Percentiles rank a stretch among this genome's conserved stretches.
Evolutionary conservation across 2,329 filamentous ascomycete species (phyloP).

Genomic region (Sclerotiophoma versabilis): DNA sequence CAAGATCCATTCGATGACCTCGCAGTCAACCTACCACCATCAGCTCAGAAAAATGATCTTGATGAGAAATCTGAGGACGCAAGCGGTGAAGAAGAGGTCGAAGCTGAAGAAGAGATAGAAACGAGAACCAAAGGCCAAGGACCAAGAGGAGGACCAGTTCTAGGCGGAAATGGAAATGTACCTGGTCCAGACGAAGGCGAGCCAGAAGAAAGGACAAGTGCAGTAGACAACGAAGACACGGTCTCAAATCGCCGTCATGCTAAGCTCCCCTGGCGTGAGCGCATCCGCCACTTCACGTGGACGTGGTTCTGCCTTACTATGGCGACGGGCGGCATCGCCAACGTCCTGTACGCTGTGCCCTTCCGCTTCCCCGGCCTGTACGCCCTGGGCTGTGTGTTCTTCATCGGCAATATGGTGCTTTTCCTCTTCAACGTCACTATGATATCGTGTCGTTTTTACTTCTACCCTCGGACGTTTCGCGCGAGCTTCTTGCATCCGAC

Average conservation of each 20-base stretch:
- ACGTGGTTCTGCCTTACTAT: conserved; percentile 79
- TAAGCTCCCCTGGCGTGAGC: conserved; percentile 42
- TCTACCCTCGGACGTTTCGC: conserved; percentile 73
- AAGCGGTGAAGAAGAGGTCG: background rate
- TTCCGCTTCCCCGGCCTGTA: conserved; percentile 56
- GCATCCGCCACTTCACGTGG: conserved; percentile 73
- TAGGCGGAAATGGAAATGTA: conserved; percentile 2
- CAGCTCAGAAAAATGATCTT: background rate
- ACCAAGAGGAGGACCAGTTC: background rate
- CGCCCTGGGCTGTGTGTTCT: conserved; percentile 57
- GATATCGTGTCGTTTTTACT: conserved; percentile 72
- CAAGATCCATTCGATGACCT: conserved; percentile 32
- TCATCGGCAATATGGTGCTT: conserved; percentile 60
- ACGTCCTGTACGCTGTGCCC: conserved; percentile 61
- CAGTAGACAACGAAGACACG: background rate
- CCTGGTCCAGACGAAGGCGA: background rate
- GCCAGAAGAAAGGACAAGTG: background rate
- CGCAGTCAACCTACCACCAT: background rate
- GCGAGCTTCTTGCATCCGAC: conserved; percentile 77
- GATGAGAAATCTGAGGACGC: background rate
- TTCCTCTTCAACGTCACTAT: conserved; percentile 75
- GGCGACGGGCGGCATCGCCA: conserved; percentile 67
- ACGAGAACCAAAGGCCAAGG: background rate
- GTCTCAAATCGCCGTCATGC: background rate
- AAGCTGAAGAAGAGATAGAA: conserved; percentile 1